Base-by-base conservation (phyloP, 768 basidiomycete genomes). In the Calocybe gangraenosa region DNA sequence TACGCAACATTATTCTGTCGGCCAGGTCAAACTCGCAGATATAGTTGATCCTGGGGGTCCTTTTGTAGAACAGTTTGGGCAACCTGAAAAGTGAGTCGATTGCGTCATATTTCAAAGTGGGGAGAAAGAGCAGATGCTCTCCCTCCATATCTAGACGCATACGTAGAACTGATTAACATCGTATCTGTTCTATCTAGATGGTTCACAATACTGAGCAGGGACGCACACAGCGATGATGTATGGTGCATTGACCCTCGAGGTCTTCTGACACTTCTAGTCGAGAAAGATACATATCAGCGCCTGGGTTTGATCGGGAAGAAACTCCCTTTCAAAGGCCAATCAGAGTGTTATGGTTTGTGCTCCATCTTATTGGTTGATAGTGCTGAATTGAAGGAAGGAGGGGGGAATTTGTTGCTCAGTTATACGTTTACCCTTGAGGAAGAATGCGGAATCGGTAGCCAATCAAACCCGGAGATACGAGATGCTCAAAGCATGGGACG, bases 241-340 rank as follows among this genome's bases (percentile, higher is more conserved):
- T 89, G 87, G 87, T 84, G 82, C 54, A 67, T 87, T 44, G 84
- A 87, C 54, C 67, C 72, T 2, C 74, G 81, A 14, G 80, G 81
- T 3, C 52, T 79, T 35, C 60, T 88, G 47, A 80, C 80, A 0
- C 58, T 87, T 15, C 76, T 67, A 19, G 68, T 81, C 4, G 68
- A 68, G 34, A 81, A 79, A 58, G 65, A 66, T 14, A 76, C 78
- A 0, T 87, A 87, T 57, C 74, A 84, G 51, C 61, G 62, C 6
- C 68, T 87, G 7, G 84, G 86, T 1, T 53, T 87, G 13, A 67
- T 77, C 0, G 86, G 87, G 3, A 62, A 64, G 46, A 70, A 66
- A 20, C 47, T 84, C 35, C 74, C 79, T 0, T 82, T 79, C 61
- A 77, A 76, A 53, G 66, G 61, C 0, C 70, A 68, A 38, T 52